Base-by-base conservation (phyloP, 139 green algal species). In the Edaphochlamys debaryana region DNA sequence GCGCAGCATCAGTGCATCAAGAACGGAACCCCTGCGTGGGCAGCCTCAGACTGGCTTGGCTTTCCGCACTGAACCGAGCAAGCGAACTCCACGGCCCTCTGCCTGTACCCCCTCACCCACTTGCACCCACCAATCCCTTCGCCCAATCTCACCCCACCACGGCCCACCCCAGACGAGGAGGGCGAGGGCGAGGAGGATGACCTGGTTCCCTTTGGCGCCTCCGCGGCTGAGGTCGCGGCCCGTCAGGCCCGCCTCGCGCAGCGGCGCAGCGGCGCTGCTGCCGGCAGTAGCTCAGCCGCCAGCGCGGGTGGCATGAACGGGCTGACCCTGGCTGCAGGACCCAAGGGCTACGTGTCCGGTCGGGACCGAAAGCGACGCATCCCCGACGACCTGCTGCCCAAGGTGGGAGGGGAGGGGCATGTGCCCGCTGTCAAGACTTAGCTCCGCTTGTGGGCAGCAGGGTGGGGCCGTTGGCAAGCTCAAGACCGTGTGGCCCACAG, bases 311-410 rank as follows among this genome's bases (percentile, higher is more conserved):
- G 0, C 50, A n/a, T n/a, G 11, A 32, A 7, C 34, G 52, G 67
- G 4, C n/a, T 79, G 67, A 19, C 66, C 0, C 54, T 85, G 30
- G 52, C 68, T 0, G 69, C 13, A 38, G 79, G 66, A 11, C 82
- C 52, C 0, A 5, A 81, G 32, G 69, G 36, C 4, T 85, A 81
- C 48, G 36, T 81, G 3, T 84, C 84, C 0, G 74, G 84, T 50
- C 87, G 77, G 63, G 77, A 80, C 13, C 87, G 87, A 37, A 64
- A 67, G 38, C 45, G 66, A 41, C 74, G 85, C 66, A 79, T 92
- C 20, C 88, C 88, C 0, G 83, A 81, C 23, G 81, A 86, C 52
- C 50, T 52, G 2, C 73, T 92, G 52, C 88, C 88, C 19, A 93
- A 94, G 85, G 85, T 92, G 29, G 8, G 38, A 29, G 6, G 19